Conservation (phyloP, 2,329 filamentous ascomycete species). For the Ophiostoma fasciatum region DNA sequence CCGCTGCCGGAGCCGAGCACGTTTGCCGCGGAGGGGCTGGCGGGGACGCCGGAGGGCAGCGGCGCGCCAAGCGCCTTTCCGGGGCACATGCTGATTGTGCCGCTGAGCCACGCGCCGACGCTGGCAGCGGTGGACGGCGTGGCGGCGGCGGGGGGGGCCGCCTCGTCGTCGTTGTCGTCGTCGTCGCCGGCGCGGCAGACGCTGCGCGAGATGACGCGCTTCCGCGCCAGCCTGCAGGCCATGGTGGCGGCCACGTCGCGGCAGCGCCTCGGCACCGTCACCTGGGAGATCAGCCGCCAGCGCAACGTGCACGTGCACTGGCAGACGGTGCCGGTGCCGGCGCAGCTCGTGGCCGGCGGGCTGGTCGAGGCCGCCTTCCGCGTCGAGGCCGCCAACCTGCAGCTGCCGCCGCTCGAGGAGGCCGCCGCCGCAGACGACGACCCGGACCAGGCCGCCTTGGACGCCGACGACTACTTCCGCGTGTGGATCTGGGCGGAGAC, state of each 20-base stretch:
- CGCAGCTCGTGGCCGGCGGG: slow-evolving; percentile 51
- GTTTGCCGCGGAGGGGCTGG: slow-evolving; percentile 48
- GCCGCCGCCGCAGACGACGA: slow-evolving; percentile 2
- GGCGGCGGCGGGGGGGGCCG: slow-evolving; percentile 35
- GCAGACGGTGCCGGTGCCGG: slow-evolving; percentile 74
- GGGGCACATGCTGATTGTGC: slow-evolving; percentile 81
- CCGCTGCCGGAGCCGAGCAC: slow-evolving; percentile 60
- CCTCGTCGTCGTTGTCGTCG: slow-evolving; percentile 41
- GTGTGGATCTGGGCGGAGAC: slow-evolving; percentile 63
- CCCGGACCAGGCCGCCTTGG: slow-evolving; percentile 33
- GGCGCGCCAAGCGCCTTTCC: slow-evolving; percentile 43
- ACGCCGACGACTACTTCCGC: slow-evolving; percentile 58
- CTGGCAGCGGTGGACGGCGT: slow-evolving; percentile 39
- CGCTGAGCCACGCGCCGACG: slow-evolving; percentile 67
- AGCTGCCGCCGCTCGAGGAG: slow-evolving; percentile 35
- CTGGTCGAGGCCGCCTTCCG: slow-evolving; percentile 81
- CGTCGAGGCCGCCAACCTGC: slow-evolving; percentile 66
- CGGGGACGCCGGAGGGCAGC: neutral
- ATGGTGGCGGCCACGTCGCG: slow-evolving; percentile 51
- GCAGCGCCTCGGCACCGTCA: slow-evolving; percentile 62
- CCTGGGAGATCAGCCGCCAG: slow-evolving; percentile 78
- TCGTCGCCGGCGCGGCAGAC: too few relatives aligned
- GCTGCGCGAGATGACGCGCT: slow-evolving; percentile 68
- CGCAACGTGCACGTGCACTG: slow-evolving; percentile 81
- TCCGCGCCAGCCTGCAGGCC: slow-evolving; percentile 59